Percentiles rank a stretch among this genome's conserved stretches.
Evolutionary conservation across 257 asterid genomes (phyloP).

Genomic region (Plantago elongata): DNA sequence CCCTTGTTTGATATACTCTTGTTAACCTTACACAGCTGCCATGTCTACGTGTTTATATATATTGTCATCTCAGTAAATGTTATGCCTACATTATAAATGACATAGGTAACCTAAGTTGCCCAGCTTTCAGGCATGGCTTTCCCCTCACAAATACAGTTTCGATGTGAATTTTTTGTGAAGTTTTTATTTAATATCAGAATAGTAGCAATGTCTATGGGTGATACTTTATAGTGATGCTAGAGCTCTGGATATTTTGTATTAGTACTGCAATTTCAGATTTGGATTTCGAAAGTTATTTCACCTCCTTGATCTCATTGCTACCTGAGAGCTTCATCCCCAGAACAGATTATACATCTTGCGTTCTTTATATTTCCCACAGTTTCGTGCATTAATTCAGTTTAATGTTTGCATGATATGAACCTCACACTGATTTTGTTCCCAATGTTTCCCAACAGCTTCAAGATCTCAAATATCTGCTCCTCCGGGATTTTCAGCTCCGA

Average conservation of each 20-base stretch:
- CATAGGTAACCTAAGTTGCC: not conserved
- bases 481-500: constrained; percentile 84
- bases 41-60: not conserved
- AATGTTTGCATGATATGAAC: not conserved
- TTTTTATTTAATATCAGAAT: too few relatives aligned
- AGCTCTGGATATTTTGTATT: too few relatives aligned
- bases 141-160: too few relatives aligned
- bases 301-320: too few relatives aligned
- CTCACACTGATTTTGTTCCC: constrained; percentile 15
- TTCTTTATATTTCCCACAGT: not conserved
- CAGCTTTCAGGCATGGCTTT: too few relatives aligned
- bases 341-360: too few relatives aligned
- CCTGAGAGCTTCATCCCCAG: too few relatives aligned
- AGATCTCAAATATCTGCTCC: constrained; percentile 90
- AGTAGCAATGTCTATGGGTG: too few relatives aligned
- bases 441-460: constrained; percentile 45
- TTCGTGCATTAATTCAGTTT: constrained; percentile 4
- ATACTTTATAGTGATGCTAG: too few relatives aligned
- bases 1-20: not conserved
- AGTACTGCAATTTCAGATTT: too few relatives aligned
- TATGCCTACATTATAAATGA: not conserved
- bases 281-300: too few relatives aligned
- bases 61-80: not conserved
- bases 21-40: not conserved
- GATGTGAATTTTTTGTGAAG: too few relatives aligned